Evolutionary conservation across 768 basidiomycete species (phyloP).

Genomic region (Galerina sulciceps): DNA sequence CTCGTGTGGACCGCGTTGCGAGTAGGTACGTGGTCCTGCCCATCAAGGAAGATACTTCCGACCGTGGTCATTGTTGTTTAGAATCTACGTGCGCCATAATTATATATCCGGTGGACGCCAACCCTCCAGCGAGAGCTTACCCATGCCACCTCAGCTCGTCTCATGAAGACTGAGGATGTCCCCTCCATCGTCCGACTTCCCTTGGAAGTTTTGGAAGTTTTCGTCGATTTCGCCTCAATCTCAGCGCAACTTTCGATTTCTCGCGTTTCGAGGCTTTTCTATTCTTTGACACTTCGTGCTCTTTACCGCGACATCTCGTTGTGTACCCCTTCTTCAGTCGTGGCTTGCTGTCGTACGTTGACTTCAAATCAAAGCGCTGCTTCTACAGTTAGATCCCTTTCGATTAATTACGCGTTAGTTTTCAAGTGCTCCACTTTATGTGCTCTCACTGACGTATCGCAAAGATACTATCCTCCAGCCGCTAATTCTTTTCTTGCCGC

Average conservation of each 20-base stretch:
- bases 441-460: too few relatives aligned
- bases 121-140: slow-evolving; percentile 2
- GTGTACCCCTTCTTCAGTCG: slow-evolving; percentile 27
- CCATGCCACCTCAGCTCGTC: slow-evolving; percentile 22
- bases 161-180: slow-evolving; percentile 21
- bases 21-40: background rate
- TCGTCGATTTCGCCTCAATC: slow-evolving; percentile 32
- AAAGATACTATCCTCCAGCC: slow-evolving; percentile 23
- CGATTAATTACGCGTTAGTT: slow-evolving; percentile 39
- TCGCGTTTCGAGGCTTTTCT: slow-evolving; percentile 36
- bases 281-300: slow-evolving; percentile 33
- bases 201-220: slow-evolving; percentile 37
- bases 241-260: slow-evolving; percentile 33
- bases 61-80: too few relatives aligned
- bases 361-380: slow-evolving; percentile 29
- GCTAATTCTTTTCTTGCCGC: slow-evolving; percentile 24
- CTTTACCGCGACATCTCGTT: slow-evolving; percentile 39
- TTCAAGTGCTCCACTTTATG: background rate
- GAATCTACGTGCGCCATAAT: slow-evolving; percentile 1
- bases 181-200: slow-evolving; percentile 32
- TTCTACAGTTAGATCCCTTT: slow-evolving; percentile 32
- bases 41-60: slow-evolving; percentile 7
- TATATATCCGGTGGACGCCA: slow-evolving; percentile 13
- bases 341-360: slow-evolving; percentile 39
- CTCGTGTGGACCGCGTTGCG: slow-evolving; percentile 22